These are phyloP conservation scores for Exophiala sp. DNA, from an alignment of 2,329 filamentous ascomycete genomes.

Conservation along the genomic window DNA sequence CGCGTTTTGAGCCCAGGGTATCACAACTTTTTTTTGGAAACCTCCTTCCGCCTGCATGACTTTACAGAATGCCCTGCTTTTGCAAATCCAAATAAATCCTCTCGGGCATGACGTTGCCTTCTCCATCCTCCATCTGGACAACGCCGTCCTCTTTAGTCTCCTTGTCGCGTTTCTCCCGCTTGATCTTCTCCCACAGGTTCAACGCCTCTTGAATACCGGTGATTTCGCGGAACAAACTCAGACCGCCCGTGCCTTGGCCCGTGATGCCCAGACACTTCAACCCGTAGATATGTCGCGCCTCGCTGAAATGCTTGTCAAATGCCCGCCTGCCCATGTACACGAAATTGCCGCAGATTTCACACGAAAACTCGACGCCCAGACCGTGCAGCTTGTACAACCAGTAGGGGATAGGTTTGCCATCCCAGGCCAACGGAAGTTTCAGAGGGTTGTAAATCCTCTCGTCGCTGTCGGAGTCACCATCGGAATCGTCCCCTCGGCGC, in stretches of 20 bases:
- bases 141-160: constrained; percentile 59
- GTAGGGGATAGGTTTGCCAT: constrained; percentile 97
- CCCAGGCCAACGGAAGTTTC: constrained; percentile 94
- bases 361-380: constrained; percentile 88
- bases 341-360: constrained; percentile 96
- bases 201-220: constrained; percentile 86
- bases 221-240: constrained; percentile 88
- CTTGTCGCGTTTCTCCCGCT: constrained; percentile 69
- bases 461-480: constrained; percentile 71
- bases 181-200: constrained; percentile 89
- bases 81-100: constrained; percentile 95
- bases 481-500: constrained; percentile 50
- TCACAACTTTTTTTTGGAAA: neutral
- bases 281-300: constrained; percentile 87
- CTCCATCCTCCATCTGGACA: constrained; percentile 96
- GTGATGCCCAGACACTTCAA: constrained; percentile 91
- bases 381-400: constrained; percentile 98
- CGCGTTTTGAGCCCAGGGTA: neutral
- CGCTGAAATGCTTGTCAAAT: constrained; percentile 98
- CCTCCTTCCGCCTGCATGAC: neutral
- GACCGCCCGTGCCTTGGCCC: constrained; percentile 52
- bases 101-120: constrained; percentile 98
- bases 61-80: constrained; percentile 79
- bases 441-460: constrained; percentile 95
- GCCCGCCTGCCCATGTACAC: constrained; percentile 97